Evolutionary conservation across 1,284 basidiomycete genomes (phyloP).

Genomic region (Trichosporon asahii): DNA sequence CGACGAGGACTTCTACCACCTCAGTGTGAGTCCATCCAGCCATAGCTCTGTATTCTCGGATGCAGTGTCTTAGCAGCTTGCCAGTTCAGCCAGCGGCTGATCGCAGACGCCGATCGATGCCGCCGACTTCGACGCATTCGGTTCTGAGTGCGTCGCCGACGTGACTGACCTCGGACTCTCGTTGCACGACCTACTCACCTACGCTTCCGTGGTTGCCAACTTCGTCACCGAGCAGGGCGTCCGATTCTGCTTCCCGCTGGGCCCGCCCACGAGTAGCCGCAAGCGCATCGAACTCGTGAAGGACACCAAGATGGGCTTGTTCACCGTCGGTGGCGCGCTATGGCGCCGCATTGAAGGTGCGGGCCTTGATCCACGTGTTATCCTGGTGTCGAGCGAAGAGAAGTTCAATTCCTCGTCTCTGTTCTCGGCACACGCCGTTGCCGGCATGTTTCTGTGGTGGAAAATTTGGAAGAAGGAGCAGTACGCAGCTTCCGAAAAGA

Average conservation of each 20-base stretch:
- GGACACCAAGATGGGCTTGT: neutral
- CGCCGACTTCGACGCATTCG: neutral
- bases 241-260: neutral
- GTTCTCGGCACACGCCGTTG: constrained; percentile 1
- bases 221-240: neutral
- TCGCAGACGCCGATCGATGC: constrained; percentile 5
- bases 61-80: neutral
- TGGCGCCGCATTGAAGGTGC: neutral
- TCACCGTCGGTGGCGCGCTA: neutral
- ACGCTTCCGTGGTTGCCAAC: neutral
- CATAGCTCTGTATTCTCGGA: neutral
- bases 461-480: constrained; percentile 10
- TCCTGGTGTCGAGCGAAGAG: neutral
- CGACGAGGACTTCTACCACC: constrained; percentile 5
- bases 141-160: neutral
- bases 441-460: constrained; percentile 3
- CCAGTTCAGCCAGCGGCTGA: neutral
- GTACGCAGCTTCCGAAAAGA: neutral
- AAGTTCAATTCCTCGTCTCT: neutral
- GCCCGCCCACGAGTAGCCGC: neutral
- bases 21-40: neutral
- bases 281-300: constrained; percentile 2
- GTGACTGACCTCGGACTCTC: constrained; percentile 3
- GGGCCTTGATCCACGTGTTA: neutral
- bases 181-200: neutral